Evolutionary conservation across 495 filamentous ascomycete species (phyloP).

Genomic region (Xylaria palmicola): DNA sequence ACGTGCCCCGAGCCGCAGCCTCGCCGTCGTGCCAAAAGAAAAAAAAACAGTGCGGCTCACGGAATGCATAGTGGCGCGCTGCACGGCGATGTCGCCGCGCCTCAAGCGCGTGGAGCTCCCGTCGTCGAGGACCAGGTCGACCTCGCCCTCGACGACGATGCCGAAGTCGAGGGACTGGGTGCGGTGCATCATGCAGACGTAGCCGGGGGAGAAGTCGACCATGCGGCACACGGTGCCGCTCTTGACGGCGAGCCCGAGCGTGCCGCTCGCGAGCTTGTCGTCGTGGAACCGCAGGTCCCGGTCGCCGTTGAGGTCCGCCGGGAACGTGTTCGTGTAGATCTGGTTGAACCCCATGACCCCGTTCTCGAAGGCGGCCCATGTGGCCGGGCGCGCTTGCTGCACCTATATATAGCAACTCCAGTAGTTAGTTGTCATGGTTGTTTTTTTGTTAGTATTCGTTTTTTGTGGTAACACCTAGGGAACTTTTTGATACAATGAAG

Average conservation of each 20-base stretch:
- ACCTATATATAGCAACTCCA: no score
- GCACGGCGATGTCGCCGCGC: conserved; percentile 62
- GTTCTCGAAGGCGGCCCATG: conserved; percentile 22
- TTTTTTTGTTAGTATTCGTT: no score
- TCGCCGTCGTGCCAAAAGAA: conserved; percentile 37
- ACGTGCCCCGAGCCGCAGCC: no score
- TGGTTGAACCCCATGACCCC: conserved; percentile 27
- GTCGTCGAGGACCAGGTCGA: conserved; percentile 63
- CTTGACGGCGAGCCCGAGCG: conserved; percentile 47
- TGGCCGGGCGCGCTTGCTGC: conserved; percentile 28
- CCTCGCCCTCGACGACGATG: conserved; percentile 69
- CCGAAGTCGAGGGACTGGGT: conserved; percentile 75
- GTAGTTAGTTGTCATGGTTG: no score
- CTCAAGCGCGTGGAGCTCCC: conserved; percentile 56
- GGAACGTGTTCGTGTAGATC: conserved; percentile 58
- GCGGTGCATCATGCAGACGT: conserved; percentile 63
- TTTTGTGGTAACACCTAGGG: no score
- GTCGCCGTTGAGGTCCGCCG: conserved; percentile 49
- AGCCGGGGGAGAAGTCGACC: conserved; percentile 59
- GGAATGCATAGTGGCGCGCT: conserved; percentile 67
- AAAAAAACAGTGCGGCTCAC: conserved; percentile 19
- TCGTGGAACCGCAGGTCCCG: conserved; percentile 49
- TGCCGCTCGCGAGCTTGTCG: conserved; percentile 29
- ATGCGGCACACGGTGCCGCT: conserved; percentile 56
- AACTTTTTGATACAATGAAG: no score